Conservation (phyloP, 345 rosid species). For the Laguncularia racemosa region DNA sequence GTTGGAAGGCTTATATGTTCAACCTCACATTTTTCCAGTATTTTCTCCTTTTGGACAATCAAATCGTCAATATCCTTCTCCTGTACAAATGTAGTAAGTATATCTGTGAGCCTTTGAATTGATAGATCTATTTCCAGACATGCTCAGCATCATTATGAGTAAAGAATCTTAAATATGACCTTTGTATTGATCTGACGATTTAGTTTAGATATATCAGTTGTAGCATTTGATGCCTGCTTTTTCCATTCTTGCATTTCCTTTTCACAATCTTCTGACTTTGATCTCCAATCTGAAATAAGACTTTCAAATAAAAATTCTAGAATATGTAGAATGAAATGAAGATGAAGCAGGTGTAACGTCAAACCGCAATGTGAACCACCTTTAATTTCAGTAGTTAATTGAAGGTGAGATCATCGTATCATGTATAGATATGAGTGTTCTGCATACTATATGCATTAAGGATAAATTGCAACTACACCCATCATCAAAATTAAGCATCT, state of each 20-base stretch:
- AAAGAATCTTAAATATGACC: conserved; percentile 27
- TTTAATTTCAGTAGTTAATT: too few species aligned
- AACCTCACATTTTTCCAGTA: conserved; percentile 74
- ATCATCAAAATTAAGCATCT: too few species aligned
- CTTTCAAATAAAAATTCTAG: neutral
- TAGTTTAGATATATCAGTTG: conserved; percentile 73
- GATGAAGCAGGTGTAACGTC: too few species aligned
- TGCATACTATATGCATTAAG: too few species aligned
- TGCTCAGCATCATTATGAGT: neutral
- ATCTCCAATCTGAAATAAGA: conserved; percentile 57
- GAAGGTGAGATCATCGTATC: too few species aligned
- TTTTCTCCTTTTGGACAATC: conserved; percentile 58
- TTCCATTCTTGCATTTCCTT: conserved; percentile 86
- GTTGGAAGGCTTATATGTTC: conserved; percentile 73
- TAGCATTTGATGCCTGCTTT: conserved; percentile 73
- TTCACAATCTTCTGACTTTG: conserved; percentile 80
- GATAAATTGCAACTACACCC: too few species aligned
- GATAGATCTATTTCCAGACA: neutral
- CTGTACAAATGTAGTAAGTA: conserved; percentile 34
- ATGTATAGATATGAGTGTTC: too few species aligned
- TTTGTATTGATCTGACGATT: conserved; percentile 71
- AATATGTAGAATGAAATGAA: neutral
- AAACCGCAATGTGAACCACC: too few species aligned
- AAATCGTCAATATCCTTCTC: conserved; percentile 72
- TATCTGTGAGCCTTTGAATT: conserved; percentile 4